Percentiles rank a stretch among this genome's conserved stretches.
Conservation (phyloP, 495 filamentous ascomycete genomes). For the Annulohypoxylon moriforme region DNA sequence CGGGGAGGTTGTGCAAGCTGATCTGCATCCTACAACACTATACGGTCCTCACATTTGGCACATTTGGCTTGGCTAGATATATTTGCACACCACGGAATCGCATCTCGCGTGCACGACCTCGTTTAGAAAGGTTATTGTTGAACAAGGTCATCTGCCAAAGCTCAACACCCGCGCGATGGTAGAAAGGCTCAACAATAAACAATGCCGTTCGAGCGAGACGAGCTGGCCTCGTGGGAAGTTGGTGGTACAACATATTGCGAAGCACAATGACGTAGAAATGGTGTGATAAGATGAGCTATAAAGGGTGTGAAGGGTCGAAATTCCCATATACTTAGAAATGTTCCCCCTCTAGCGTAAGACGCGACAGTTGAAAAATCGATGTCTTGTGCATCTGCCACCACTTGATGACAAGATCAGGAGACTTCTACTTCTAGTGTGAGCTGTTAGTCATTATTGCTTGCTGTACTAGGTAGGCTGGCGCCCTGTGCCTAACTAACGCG, state of each 20-base stretch:
- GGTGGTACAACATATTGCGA: slow-evolving; percentile 29
- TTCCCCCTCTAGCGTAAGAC: slow-evolving; percentile 18
- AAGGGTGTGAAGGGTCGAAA: slow-evolving; percentile 32
- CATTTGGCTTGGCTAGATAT: slow-evolving; percentile 29
- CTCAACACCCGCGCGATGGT: slow-evolving; percentile 4
- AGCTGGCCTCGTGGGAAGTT: slow-evolving; percentile 30
- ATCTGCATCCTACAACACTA: slow-evolving; percentile 40
- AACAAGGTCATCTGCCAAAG: slow-evolving; percentile 12
- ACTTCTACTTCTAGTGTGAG: slow-evolving; percentile 11
- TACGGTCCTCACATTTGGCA: slow-evolving; percentile 17
- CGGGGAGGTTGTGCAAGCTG: slow-evolving; percentile 39
- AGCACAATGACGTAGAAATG: slow-evolving; percentile 45
- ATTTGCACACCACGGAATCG: slow-evolving; percentile 22
- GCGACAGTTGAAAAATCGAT: slow-evolving; percentile 26
- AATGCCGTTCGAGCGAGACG: slow-evolving; percentile 18
- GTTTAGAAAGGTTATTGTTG: slow-evolving; percentile 4
- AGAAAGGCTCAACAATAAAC: slow-evolving; percentile 8
- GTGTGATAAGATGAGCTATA: slow-evolving; percentile 41
- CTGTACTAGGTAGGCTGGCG: slow-evolving; percentile 1
- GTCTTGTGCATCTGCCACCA: slow-evolving; percentile 26
- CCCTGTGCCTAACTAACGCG: slow-evolving; percentile 11
- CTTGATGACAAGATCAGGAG: slow-evolving; percentile 34
- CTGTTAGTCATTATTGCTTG: slow-evolving; percentile 31
- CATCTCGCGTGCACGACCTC: slow-evolving; percentile 6
- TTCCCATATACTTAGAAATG: slow-evolving; percentile 8